Conservation (phyloP, 1,139 yeast species). For the Kluyveromyces marxianus region DNA sequence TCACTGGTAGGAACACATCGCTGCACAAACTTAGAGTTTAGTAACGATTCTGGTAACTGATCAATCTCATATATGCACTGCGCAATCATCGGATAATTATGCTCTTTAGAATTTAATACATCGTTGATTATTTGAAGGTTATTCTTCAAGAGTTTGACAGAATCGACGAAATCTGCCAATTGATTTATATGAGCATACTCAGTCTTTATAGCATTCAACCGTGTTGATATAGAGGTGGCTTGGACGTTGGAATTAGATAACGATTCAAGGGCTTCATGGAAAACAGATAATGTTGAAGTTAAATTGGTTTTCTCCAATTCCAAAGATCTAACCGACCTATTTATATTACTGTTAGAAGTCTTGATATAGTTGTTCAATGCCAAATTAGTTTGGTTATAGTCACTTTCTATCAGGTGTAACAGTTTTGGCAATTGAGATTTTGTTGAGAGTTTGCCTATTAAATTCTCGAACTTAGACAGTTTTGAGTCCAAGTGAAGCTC, state of each 20-base stretch:
- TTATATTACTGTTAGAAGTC: conserved; percentile 20
- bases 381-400: conserved; percentile 14
- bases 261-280: conserved; percentile 27
- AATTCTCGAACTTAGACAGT: conserved; percentile 22
- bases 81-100: conserved; percentile 51
- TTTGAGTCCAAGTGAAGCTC: conserved; percentile 5
- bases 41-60: conserved; percentile 48
- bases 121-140: conserved; percentile 22
- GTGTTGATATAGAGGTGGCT: conserved; percentile 60
- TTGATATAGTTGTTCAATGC: conserved; percentile 18
- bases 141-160: conserved; percentile 47
- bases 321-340: conserved; percentile 29
- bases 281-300: conserved; percentile 35
- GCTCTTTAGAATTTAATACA: conserved; percentile 35
- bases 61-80: conserved; percentile 64
- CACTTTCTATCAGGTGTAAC: conserved; percentile 17
- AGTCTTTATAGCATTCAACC: conserved; percentile 60
- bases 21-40: conserved; percentile 68
- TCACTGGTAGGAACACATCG: conserved; percentile 86
- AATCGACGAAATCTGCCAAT: conserved; percentile 57
- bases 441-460: conserved; percentile 25
- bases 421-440: conserved; percentile 25
- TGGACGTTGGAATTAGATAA: conserved; percentile 51
- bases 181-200: conserved; percentile 64
- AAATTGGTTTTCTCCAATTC: conserved; percentile 39